phyloP scores from a whole-genome alignment of 345 rosid genomes.

The Hirschfeldia incana region DNA sequence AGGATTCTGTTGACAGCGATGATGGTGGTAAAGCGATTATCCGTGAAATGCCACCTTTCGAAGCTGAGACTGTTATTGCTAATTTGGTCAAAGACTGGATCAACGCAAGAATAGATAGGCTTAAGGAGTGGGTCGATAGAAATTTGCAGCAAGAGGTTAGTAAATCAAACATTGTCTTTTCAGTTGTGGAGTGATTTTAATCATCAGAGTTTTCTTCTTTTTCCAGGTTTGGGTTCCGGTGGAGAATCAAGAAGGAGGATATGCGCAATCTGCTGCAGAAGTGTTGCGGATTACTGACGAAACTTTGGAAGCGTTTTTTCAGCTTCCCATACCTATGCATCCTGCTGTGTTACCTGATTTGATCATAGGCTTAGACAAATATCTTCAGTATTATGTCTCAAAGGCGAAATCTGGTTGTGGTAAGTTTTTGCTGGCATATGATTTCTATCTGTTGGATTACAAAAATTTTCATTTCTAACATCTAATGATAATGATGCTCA shows the following conservation, averaged over 20 bases:
- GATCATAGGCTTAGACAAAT: slow-evolving; percentile 81
- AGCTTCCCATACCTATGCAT: slow-evolving; percentile 94
- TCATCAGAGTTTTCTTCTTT: slow-evolving; percentile 11
- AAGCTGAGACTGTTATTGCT: slow-evolving; percentile 91
- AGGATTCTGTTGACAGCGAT: slow-evolving; percentile 95
- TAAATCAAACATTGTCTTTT: background rate
- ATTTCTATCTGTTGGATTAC: background rate
- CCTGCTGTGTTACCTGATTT: slow-evolving; percentile 87
- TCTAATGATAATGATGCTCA: slow-evolving; percentile 35
- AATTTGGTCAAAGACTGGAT: slow-evolving; percentile 90
- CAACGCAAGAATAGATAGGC: slow-evolving; percentile 69
- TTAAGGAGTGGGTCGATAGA: slow-evolving; percentile 90
- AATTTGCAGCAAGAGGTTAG: slow-evolving; percentile 91
- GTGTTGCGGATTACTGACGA: slow-evolving; percentile 78
- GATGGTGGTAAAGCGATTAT: slow-evolving; percentile 98
- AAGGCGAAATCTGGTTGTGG: slow-evolving; percentile 96
- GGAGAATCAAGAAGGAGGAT: slow-evolving; percentile 73
- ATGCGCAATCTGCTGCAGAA: slow-evolving; percentile 82
- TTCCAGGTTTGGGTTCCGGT: slow-evolving; percentile 70
- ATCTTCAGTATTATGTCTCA: slow-evolving; percentile 77
- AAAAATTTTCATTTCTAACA: slow-evolving; percentile 31
- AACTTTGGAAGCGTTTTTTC: slow-evolving; percentile 84
- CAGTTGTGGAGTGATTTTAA: background rate
- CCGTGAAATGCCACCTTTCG: slow-evolving; percentile 97
- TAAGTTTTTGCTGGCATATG: slow-evolving; percentile 39